Evolutionary conservation across 495 filamentous ascomycete genomes (phyloP).

Genomic region (Immersiella caudata): DNA sequence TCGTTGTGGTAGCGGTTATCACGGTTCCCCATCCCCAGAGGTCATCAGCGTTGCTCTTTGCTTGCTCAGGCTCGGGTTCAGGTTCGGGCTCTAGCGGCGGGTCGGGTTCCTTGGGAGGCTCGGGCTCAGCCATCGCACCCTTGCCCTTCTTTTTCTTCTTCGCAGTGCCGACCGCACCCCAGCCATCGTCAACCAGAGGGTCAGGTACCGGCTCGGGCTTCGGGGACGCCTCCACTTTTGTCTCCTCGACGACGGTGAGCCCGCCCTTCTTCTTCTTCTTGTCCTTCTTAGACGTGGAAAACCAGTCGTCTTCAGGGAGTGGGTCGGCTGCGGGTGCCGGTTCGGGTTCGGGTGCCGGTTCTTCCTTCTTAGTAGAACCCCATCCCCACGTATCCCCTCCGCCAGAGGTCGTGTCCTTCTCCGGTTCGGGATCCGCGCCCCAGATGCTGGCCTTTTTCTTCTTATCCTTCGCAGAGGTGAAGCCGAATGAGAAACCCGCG

Average conservation of each 20-base stretch:
- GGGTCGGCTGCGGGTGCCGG: slow-evolving; percentile 26
- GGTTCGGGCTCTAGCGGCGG: slow-evolving; percentile 22
- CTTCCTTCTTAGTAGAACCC: slow-evolving; percentile 34
- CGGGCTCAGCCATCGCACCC: background rate
- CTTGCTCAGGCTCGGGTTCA: slow-evolving; percentile 14
- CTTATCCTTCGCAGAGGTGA: slow-evolving; percentile 26
- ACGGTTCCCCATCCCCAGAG: slow-evolving; percentile 19
- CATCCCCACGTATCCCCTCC: slow-evolving; percentile 32
- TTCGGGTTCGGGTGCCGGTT: slow-evolving; percentile 39
- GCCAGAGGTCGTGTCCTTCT: slow-evolving; percentile 29
- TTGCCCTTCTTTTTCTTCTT: slow-evolving; percentile 29
- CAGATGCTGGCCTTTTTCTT: slow-evolving; percentile 45
- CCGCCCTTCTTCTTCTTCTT: slow-evolving; percentile 39
- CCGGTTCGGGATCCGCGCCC: slow-evolving; percentile 34
- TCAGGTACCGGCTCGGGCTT: slow-evolving; percentile 16
- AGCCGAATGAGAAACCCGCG: background rate
- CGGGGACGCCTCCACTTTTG: slow-evolving; percentile 20
- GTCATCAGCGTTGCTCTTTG: slow-evolving; percentile 12
- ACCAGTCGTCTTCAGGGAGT: slow-evolving; percentile 44
- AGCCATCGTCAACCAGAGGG: slow-evolving; percentile 20
- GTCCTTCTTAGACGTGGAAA: slow-evolving; percentile 37
- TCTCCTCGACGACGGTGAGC: slow-evolving; percentile 21
- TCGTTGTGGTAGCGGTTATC: slow-evolving; percentile 26
- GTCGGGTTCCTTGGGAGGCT: slow-evolving; percentile 22
- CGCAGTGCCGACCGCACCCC: slow-evolving; percentile 24